These are phyloP conservation scores for Sugiyamaella lignohabitans DNA, from an alignment of 805 yeast species.

Conservation along the genomic window DNA sequence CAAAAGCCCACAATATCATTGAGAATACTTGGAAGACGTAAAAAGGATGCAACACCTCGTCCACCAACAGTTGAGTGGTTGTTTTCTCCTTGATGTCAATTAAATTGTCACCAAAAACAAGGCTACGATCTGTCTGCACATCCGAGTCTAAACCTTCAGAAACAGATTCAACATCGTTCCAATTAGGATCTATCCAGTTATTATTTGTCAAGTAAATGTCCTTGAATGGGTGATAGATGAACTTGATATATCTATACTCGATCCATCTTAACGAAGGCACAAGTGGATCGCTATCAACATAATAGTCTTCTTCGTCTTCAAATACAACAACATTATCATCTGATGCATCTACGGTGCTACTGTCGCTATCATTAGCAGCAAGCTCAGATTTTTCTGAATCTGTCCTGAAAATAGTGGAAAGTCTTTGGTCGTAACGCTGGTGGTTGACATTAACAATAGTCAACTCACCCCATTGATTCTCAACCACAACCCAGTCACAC, in stretches of 20 bases:
- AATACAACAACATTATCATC: background rate
- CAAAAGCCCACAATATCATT: constrained; percentile 84
- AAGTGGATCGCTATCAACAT: constrained; percentile 48
- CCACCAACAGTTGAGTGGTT: constrained; percentile 55
- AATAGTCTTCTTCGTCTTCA: constrained; percentile 17
- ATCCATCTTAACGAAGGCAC: constrained; percentile 67
- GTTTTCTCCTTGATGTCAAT: constrained; percentile 74
- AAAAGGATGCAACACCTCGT: constrained; percentile 92
- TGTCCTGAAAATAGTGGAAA: constrained; percentile 27
- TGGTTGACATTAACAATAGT: constrained; percentile 50
- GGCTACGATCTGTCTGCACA: constrained; percentile 56
- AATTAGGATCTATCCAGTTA: constrained; percentile 78
- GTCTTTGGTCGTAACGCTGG: constrained; percentile 58
- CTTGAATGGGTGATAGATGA: constrained; percentile 79
- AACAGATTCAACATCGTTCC: constrained; percentile 53
- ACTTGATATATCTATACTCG: constrained; percentile 74
- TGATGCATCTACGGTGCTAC: background rate
- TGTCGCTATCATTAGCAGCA: constrained; percentile 3
- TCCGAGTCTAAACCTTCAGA: constrained; percentile 64
- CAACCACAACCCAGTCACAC: constrained; percentile 90
- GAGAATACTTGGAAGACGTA: constrained; percentile 93
- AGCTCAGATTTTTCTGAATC: constrained; percentile 15
- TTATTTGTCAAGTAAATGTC: constrained; percentile 78
- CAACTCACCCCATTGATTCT: constrained; percentile 88
- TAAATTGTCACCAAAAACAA: constrained; percentile 72